Evolutionary conservation across 1,284 basidiomycete genomes (phyloP), one percentile per base, ranked within the genome.

Genomic region (Farysia itapuensis): DNA sequence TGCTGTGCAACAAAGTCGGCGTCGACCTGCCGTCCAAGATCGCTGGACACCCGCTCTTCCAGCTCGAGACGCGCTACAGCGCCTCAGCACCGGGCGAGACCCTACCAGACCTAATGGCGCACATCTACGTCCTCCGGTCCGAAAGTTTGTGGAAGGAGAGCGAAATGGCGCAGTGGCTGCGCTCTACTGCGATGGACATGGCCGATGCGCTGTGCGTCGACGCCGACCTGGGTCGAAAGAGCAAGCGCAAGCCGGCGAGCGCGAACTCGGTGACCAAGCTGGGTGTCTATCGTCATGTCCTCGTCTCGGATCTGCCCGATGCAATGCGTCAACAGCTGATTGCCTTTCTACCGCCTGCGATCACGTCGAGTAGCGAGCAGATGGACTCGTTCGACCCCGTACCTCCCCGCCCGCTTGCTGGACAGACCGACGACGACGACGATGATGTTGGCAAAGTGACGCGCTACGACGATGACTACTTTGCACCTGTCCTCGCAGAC

Each of bases 281-380:
- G 33, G 59, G 66, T 16, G 54, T 74, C 24, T 76, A 72, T 39
- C 50, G 74, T 2, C 74, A 76, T 31, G 49, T 75, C n/a, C 38
- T 74, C 14, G 74, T 72, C 3, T 69, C 72, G 1, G 74, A 76
- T 24, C 37, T 76, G 25, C 72, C 74, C 11, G 74, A 74, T 30
- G 35, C 56, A 0, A 31, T 63, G n/a, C 39, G 72, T 7, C 72
- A 72, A 46, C 61, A 64, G 33, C 41, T 76, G 12, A 49, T 72
- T 13, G 68, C 60, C 0, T 65, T 66, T 29, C 30, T 76, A 6
- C 74, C 74, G 20, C 67, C 63, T 1, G 35, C 35, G 4, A 59
- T 76, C 20, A 67, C 67, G 5, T 33, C 35, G 1, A 52, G 49
- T 24, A 56, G 56, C 14, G 61, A 66, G 22, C 49, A 53, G 33